Percentiles rank a stretch among this genome's conserved stretches.
Evolutionary conservation across 495 filamentous ascomycete genomes (phyloP).

Genomic region (Beverwykella pulmonaria): DNA sequence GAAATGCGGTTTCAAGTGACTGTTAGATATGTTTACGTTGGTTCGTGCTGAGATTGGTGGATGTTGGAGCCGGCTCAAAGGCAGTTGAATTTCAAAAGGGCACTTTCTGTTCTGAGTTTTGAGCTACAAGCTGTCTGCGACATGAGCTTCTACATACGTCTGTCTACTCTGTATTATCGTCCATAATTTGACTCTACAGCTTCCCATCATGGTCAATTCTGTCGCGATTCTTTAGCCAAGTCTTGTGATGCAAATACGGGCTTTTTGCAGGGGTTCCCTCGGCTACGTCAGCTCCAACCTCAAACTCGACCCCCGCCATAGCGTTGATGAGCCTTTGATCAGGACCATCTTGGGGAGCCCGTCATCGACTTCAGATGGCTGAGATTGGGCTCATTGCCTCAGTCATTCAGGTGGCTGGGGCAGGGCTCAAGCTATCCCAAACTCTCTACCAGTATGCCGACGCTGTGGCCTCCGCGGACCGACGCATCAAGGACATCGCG

Average conservation of each 20-base stretch:
- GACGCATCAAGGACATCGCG: constrained; percentile 37
- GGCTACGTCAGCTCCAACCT: background rate
- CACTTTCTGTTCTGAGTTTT: too few relatives aligned
- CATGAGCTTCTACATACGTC: too few relatives aligned
- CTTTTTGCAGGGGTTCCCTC: background rate
- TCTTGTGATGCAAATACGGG: background rate
- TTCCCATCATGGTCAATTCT: too few relatives aligned
- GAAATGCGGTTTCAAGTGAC: too few relatives aligned
- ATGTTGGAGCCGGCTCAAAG: too few relatives aligned
- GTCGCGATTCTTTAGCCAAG: background rate
- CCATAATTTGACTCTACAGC: too few relatives aligned
- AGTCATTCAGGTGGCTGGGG: constrained; percentile 36
- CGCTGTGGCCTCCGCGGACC: constrained; percentile 32
- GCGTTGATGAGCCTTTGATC: background rate
- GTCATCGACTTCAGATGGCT: constrained; percentile 13
- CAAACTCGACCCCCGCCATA: background rate
- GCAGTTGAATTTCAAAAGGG: too few relatives aligned
- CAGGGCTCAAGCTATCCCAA: constrained; percentile 35
- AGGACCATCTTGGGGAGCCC: too few relatives aligned
- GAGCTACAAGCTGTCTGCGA: too few relatives aligned
- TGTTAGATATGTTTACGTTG: too few relatives aligned
- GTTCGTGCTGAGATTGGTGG: too few relatives aligned
- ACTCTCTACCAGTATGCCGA: constrained; percentile 41
- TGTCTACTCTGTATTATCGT: too few relatives aligned
- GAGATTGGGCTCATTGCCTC: constrained; percentile 38